A percentile compares a stretch with the other conserved stretches of the same genome.
phyloP scores from a whole-genome alignment of 345 rosid species.

The Syzygium oleosum region DNA sequence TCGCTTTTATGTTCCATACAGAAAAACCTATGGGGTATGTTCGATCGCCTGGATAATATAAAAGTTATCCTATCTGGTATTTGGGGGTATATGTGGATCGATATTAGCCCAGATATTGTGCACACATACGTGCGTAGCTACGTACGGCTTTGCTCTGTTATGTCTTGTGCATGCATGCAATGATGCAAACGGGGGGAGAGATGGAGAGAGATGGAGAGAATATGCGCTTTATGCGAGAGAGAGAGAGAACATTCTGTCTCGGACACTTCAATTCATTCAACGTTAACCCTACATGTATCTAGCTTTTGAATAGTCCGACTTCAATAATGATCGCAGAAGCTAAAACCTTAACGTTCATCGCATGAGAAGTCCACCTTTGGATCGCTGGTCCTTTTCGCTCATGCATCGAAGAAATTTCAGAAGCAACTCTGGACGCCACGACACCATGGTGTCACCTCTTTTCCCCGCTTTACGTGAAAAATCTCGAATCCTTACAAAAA shows the following conservation, averaged over 20 bases:
- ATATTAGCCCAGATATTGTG: background rate
- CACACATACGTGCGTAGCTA: background rate
- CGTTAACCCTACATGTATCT: background rate
- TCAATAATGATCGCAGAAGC: background rate
- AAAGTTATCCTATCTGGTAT: background rate
- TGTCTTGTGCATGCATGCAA: background rate
- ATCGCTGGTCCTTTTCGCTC: rapidly evolving
- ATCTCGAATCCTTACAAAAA: background rate
- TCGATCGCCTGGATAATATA: rapidly evolving
- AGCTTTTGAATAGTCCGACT: background rate
- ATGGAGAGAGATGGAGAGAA: background rate
- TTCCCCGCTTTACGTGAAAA: background rate
- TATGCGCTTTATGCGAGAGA: background rate
- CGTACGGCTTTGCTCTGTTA: background rate
- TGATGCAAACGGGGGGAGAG: background rate
- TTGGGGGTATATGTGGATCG: background rate
- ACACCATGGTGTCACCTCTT: background rate
- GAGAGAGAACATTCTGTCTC: background rate
- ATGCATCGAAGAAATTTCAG: background rate
- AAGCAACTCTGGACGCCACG: background rate
- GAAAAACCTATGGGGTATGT: rapidly evolving
- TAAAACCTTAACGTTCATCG: background rate
- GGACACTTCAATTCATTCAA: background rate
- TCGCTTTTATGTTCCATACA: rapidly evolving
- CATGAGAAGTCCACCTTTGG: background rate